Base-by-base conservation (phyloP, 2,329 filamentous ascomycete species). In the Ambrosiella cleistominuta region DNA sequence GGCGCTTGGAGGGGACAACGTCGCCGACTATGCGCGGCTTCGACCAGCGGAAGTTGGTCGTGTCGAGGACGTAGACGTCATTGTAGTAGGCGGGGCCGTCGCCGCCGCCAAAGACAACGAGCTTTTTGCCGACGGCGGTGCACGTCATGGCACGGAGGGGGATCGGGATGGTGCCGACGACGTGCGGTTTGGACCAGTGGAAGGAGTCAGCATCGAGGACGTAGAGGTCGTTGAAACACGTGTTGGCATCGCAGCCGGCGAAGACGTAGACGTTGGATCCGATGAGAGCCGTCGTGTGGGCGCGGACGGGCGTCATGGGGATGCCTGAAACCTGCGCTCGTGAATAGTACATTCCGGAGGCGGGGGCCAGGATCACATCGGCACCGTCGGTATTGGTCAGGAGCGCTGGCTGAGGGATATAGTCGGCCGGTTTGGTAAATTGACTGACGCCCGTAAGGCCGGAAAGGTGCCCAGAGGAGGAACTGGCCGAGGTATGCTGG, bases 261-360 rank as follows among this genome's bases (percentile, higher is more conserved):
- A 86, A 86, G 17, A 85, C 74, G 66, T 78, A 85, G 58, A 86
- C 74, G 64, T 80, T 85, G 57, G 79, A 83, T 8, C 81, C 82
- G 47, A 85, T 72, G 38, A 84, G 70, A 17, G 82, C 83, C 38
- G 79, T 79, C 50, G 82, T 85, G 68, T 86, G 82, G 13, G 82
- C 82, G 58, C 82, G 76, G 60, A 85, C 69, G 27, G 78, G 75
- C 13, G 79, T 77, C 65, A 82, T 80, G 44, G 79, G 71, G 35
- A 74, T 71, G 35, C 82, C 82, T 2, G 81, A 84, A n/a, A 79
- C 74, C 7, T 77, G 78, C 8, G 82, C 81, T 40, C 74, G 75
- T 57, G 80, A 83, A 81, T 82, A 85, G 70, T 86, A 86, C 82
- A 86, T 85, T 64, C 82, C 82, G 54, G 80, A 82, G 15, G 82